Base-by-base conservation (phyloP, 2,329 filamentous ascomycete species). In the Fusarium piperis region DNA sequence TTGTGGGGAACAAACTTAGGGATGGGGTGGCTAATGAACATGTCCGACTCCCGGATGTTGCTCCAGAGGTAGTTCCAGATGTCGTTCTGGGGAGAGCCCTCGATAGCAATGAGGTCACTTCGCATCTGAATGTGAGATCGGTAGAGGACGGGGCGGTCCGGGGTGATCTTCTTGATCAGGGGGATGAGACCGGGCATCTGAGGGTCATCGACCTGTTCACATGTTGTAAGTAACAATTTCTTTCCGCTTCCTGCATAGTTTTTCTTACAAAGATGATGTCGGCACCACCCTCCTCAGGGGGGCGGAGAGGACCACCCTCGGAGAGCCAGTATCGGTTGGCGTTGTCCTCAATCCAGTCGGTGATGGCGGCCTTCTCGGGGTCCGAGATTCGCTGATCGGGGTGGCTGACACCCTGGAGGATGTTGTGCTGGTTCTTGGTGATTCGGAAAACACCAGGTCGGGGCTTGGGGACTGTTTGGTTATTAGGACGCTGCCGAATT, bases 341-440 rank as follows among this genome's bases (percentile, higher is more conserved):
- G 79, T 95, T 95, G 13, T 92, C 88, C 13, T 85, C 82, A 63
- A 93, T 91, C 93, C 93, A 96, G 52, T 90, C 87, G 11, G 87
- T 87, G 58, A 95, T 88, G n/a, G 84, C 81, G 1, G 83, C 79
- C 74, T 91, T 90, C 64, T 93, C 88, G 3, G 92, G 87, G 1
- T 84, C 74, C 0, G 86, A 89, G 33, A 95, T 85, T n/a, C 89
- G 87, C 73, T 93, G 87, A 3, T 88, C 87, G 0, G 89, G 88
- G 28, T 86, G 84, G 41, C 90, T 90, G 44, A 95, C 93, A 10
- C 93, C 93, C 81, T 96, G 93, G 3, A 96, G 89, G 71, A 95
- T 95, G 81, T 96, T 96, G 87, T 96, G 93, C 74, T 94, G 92
- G 72, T 92, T 94, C 83, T 96, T 96, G 73, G 93, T 96, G 80